These are phyloP conservation scores for Fraxinus paxiana DNA, from an alignment of 305 asterid species.

Conservation along the genomic window DNA sequence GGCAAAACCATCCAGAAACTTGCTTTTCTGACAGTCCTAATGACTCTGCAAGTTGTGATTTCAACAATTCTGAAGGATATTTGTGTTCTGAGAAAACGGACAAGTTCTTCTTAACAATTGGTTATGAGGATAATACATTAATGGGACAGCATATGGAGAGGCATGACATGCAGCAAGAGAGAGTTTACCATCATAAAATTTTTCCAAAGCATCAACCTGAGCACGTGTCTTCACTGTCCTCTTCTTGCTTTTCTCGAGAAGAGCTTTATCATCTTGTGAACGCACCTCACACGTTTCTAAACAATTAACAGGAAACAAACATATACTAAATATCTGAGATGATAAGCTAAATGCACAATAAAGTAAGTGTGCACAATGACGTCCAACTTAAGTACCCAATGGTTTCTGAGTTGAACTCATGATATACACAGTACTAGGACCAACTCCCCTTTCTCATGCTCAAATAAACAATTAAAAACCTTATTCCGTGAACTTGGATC, in stretches of 20 bases:
- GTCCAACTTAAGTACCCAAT: not conserved
- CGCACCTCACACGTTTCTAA: slow-evolving; percentile 46
- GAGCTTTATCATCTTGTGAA: slow-evolving; percentile 60
- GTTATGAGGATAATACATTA: not conserved
- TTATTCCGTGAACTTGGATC: not conserved
- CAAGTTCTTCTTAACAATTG: slow-evolving; percentile 3
- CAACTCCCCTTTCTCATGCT: not conserved
- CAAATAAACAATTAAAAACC: not conserved
- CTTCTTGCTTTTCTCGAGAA: slow-evolving; percentile 55
- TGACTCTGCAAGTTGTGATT: slow-evolving; percentile 64
- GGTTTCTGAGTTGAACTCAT: not conserved
- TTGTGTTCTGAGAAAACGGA: slow-evolving; percentile 53
- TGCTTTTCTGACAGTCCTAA: slow-evolving; percentile 83
- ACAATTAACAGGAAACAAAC: slow-evolving; percentile 19
- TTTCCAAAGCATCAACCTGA: slow-evolving; percentile 73
- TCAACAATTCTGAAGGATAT: slow-evolving; percentile 68
- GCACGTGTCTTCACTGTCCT: slow-evolving; percentile 66
- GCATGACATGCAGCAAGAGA: not conserved
- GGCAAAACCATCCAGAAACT: slow-evolving; percentile 93
- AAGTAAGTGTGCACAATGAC: not conserved
- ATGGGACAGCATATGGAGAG: not conserved
- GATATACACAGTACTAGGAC: not conserved
- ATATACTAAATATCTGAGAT: not conserved
- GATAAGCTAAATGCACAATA: slow-evolving; percentile 16
- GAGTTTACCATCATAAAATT: slow-evolving; percentile 42